Base-by-base conservation (phyloP, 1,284 basidiomycete species). In the Lentinula novae-zelandiae region DNA sequence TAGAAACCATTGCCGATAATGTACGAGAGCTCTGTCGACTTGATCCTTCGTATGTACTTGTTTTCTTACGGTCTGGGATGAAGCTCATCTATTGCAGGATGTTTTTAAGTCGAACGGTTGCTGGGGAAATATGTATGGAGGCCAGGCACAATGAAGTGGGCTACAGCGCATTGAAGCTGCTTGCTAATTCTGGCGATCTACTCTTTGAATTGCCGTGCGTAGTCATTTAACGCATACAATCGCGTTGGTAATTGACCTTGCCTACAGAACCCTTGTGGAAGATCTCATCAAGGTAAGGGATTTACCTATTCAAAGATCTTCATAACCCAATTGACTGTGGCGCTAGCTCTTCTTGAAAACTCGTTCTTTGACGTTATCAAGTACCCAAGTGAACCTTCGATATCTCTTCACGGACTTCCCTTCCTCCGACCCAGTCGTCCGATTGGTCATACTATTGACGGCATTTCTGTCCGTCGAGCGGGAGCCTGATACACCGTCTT, bases 61-160 rank as follows among this genome's bases (percentile, higher is more conserved):
- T 33, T 55, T 67, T 4, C 2, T 49, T 55, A 50, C 51, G 48
- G 58, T 61, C 61, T 46, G 49, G 31, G 48, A 38, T 57, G 53
- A 42, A 42, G 57, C 22, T 60, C 42, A 56, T 52, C 27, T 58
- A 62, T 63, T 54, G 63, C 49, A 91, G 89, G 56, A 90, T 91
- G 87, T 91, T 89, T 70, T 75, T 91, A 56, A 89, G 83, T 66
- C 84, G 89, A 52, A 90, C 89, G 10, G 87, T 91, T 22, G 89
- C 89, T 1, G 87, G 85, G 3, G 89, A 91, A 70, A 81, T 90
- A 33, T 89, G 87, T 68, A 88, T 91, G 85, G 89, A 91, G 70
- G 82, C 84, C 17, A 85, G 85, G 71, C 71, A 76, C 12, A 91
- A 91, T 62, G 84, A 86, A 58, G 73, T 80, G 5, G 88, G 82